Evolutionary conservation across 2,329 filamentous ascomycete species (phyloP), one percentile per base, ranked within the genome.

Genomic region (Pseudogymnoascus sp.): DNA sequence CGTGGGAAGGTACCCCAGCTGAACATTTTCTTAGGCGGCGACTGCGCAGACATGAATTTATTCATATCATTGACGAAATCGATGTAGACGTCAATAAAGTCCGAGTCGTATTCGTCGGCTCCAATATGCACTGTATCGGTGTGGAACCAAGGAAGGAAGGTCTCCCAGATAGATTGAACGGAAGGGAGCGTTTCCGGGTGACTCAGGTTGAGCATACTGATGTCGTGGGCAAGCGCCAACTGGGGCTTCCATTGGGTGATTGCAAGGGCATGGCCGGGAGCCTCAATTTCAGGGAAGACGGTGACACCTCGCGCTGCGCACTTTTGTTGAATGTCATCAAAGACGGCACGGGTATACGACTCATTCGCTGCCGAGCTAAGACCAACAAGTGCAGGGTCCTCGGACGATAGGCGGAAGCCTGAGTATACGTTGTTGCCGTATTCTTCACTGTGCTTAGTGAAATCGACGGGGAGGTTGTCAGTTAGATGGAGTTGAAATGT

Each of bases 171-270:
- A 0, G 75, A 72, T 67, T 83, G 74, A 68, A 84, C 75, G 0
- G 78, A 77, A 0, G 81, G 78, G 36, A 83, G 77, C 0, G 81
- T 79, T 0, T 82, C 79, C 0, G 81, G 80, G 62, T 84, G 75
- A 0, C 79, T 78, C 52, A 85, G 76, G 63, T 85, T 84, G 4
- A 86, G 71, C 60, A 84, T 71, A 52, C 80, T 82, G 4, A 78
- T 70, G 61, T 81, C 77, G 10, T 64, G 68, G 2, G 72, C 69
- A 9, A 83, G 72, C 0, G 77, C 82, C 13, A 85, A 70, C 64
- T 84, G 76, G 0, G 82, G 82, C 64, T 80, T 82, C 82, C 83
- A 86, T 66, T 85, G 82, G 0, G 80, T 80, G 25, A 86, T 77
- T 4, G 78, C 77, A 1, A 86, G 71, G 1, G 79, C 78, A 64